These are phyloP conservation scores for Podosphaera xanthii DNA, from an alignment of 2,329 filamentous ascomycete genomes.

Conservation along the genomic window DNA sequence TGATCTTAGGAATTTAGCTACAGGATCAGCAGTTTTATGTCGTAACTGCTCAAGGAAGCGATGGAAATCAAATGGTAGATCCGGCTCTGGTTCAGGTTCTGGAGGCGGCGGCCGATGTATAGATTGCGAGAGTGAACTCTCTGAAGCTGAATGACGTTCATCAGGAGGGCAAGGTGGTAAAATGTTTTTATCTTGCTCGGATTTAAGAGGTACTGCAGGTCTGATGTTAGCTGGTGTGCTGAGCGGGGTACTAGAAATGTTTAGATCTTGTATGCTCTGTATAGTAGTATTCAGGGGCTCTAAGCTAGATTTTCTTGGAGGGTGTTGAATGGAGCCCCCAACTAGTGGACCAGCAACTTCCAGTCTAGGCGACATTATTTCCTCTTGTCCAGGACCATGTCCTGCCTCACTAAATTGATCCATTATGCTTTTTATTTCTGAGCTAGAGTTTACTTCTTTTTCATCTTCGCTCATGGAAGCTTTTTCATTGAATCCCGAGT, in stretches of 20 bases:
- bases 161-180: constrained; percentile 15
- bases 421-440: constrained; percentile 95
- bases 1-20: constrained; percentile 84
- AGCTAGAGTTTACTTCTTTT: constrained; percentile 45
- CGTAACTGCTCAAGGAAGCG: constrained; percentile 87
- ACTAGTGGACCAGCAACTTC: constrained; percentile 65
- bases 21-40: constrained; percentile 92
- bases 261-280: constrained; percentile 14
- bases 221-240: constrained; percentile 14
- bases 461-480: constrained; percentile 35
- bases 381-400: constrained; percentile 48
- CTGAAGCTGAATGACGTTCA: constrained; percentile 24
- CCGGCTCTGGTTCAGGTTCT: constrained; percentile 56
- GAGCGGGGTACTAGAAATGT: constrained; percentile 5
- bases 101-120: constrained; percentile 43
- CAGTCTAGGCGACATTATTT: constrained; percentile 78
- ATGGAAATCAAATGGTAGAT: constrained; percentile 89
- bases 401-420: constrained; percentile 69
- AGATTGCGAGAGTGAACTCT: constrained; percentile 22
- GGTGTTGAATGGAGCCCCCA: constrained; percentile 42
- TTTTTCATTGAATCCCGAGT: constrained; percentile 33
- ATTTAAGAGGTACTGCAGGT: constrained; percentile 21
- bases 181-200: constrained; percentile 15
- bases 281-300: constrained; percentile 32
- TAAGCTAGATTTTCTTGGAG: constrained; percentile 67